phyloP scores from a whole-genome alignment of 2,329 filamentous ascomycete genomes.

The Penicillium sp. region DNA sequence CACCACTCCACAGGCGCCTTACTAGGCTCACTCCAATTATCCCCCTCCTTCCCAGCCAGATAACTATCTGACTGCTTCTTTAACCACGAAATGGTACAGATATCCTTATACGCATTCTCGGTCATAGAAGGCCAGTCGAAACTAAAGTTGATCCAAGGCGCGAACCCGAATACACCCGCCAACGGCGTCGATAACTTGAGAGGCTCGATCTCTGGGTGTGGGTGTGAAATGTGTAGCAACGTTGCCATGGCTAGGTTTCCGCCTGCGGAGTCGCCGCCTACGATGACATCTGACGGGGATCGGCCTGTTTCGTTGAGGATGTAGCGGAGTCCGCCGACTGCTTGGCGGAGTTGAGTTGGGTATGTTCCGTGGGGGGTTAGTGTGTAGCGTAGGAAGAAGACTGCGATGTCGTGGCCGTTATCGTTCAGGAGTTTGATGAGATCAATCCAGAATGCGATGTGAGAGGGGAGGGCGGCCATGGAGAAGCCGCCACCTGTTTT shows the following conservation, averaged over 20 bases:
- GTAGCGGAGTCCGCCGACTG: conserved; percentile 39
- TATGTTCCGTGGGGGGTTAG: conserved; percentile 46
- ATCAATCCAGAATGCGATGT: conserved; percentile 48
- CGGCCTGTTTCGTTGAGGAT: conserved; percentile 33
- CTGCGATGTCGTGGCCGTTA: conserved; percentile 45
- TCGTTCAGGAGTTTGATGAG: conserved; percentile 41
- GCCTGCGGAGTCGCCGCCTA: conserved; percentile 44
- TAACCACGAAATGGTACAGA: conserved; percentile 40
- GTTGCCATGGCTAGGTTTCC: conserved; percentile 38
- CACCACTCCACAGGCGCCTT: conserved; percentile 54
- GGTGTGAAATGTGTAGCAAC: conserved; percentile 47
- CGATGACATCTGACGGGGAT: conserved; percentile 32
- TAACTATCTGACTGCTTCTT: conserved; percentile 49
- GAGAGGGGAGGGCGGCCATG: conserved; percentile 40
- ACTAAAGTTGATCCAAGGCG: conserved; percentile 57
- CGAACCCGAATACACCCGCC: conserved; percentile 51
- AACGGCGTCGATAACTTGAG: conserved; percentile 40
- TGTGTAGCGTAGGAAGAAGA: conserved; percentile 56
- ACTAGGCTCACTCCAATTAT: conserved; percentile 55
- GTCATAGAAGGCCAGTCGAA: conserved; percentile 41
- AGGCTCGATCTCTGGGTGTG: conserved; percentile 52
- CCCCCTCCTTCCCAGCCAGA: conserved; percentile 37
- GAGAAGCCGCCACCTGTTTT: conserved; percentile 55
- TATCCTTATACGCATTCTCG: conserved; percentile 51
- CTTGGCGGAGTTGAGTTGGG: conserved; percentile 41